phyloP scores from a whole-genome alignment of 73 alveolate genomes.

The Paramecium pentaurelia region DNA sequence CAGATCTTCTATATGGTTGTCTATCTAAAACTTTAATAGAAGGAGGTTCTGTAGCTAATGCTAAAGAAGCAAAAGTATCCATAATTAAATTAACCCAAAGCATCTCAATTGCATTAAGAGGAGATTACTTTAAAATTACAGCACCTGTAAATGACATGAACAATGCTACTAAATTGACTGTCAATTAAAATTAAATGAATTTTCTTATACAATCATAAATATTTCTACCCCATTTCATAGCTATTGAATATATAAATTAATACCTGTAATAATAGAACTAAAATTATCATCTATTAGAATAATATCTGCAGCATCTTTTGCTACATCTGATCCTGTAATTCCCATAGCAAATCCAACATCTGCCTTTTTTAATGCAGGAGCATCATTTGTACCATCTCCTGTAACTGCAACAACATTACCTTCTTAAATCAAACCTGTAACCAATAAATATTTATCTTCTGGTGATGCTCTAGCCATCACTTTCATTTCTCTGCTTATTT shows the following conservation, averaged over 20 bases:
- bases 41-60: conserved; percentile 97
- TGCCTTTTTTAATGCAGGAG: conserved; percentile 78
- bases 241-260: neutral
- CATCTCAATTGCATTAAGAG: conserved; percentile 83
- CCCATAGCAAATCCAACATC: conserved; percentile 94
- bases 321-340: conserved; percentile 79
- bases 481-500: conserved; percentile 65
- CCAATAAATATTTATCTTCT: conserved; percentile 84
- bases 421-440: conserved; percentile 80
- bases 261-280: conserved; percentile 68
- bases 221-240: conserved; percentile 86
- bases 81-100: conserved; percentile 87
- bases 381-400: conserved; percentile 90
- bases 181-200: conserved; percentile 79
- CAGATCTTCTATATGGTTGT: conserved; percentile 79
- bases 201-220: conserved; percentile 80
- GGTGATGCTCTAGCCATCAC: conserved; percentile 94
- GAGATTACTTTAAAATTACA: conserved; percentile 70
- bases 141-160: conserved; percentile 81
- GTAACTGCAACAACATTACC: conserved; percentile 92
- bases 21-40: conserved; percentile 72
- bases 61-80: conserved; percentile 89
- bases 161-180: conserved; percentile 82
- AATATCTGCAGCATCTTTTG: conserved; percentile 86
- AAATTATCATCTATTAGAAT: conserved; percentile 80